Evolutionary conservation across 768 basidiomycete genomes (phyloP), one percentile per base, ranked within the genome.

Genomic region (Boletus tylopilopsis): DNA sequence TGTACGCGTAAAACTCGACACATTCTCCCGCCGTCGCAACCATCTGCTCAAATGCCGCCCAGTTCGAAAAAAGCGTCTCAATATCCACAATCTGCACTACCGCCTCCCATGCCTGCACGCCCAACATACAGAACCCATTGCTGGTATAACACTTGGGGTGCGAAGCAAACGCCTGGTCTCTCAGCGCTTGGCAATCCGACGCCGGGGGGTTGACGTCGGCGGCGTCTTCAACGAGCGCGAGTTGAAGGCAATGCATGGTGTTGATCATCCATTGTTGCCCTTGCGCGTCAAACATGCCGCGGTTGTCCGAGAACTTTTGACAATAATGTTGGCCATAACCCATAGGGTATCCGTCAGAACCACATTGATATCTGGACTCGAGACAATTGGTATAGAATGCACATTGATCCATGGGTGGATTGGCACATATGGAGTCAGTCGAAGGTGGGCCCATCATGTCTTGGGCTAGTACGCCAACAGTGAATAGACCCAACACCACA

Each of bases 211-310:
- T 48, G 0, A 53, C 51, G n/a, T 66, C 59, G 8, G 63, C 47
- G 6, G 61, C 59, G 21, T 74, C 70, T 2, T 66, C 66, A 3
- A 77, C 70, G 19, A 78, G 67, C 3, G 66, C 68, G 0, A 50
- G 53, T 50, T 77, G 76, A 8, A 78, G 67, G 47, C 77, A 78
- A 42, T 69, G 68, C 75, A 78, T 75, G 15, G 73, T 73, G 29
- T 66, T 58, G 30, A 71, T 30, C 68, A 78, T 70, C 76, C 76
- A 78, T 33, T 53, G 60, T 47, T 73, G 67, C 0, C 76, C 76
- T 5, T 29, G 38, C 0, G 59, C 15, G 23, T 67, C 67, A 11
- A 78, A 62, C 36, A 57, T 21, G 16, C 30, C 42, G 12, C 65
- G 64, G 11, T 67, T 43, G 19, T 58, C 55, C 12, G 59, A 58